phyloP scores from a whole-genome alignment of 176 grass and related monocot species.

The Melocanna baccifera region DNA sequence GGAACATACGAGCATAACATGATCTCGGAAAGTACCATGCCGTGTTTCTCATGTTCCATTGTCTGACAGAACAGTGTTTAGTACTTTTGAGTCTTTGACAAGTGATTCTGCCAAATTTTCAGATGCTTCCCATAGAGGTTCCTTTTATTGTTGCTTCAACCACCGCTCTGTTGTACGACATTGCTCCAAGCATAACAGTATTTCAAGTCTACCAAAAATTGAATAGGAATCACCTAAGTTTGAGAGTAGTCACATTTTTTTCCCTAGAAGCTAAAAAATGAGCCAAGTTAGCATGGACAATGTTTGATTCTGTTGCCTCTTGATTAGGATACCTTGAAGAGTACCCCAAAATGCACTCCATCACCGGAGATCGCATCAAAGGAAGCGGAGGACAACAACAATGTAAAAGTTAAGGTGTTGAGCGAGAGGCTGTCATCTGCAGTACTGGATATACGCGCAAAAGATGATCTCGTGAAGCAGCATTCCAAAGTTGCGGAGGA shows the following conservation, averaged over 20 bases:
- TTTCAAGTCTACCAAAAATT: neutral
- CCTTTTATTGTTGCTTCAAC: neutral
- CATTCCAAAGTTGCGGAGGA: slow-evolving; percentile 89
- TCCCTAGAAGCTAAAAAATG: slow-evolving; percentile 10
- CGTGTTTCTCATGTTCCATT: neutral
- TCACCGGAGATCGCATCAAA: slow-evolving; percentile 54
- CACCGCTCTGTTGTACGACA: neutral
- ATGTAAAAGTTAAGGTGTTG: slow-evolving; percentile 59
- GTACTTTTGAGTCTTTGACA: neutral
- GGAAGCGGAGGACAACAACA: slow-evolving; percentile 37
- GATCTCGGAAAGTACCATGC: slow-evolving; percentile 3
- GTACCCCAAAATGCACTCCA: slow-evolving; percentile 47
- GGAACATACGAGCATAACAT: neutral
- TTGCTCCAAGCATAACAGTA: neutral
- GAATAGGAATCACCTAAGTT: neutral
- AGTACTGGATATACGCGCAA: slow-evolving; percentile 66
- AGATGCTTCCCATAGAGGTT: neutral
- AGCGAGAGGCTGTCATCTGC: slow-evolving; percentile 73
- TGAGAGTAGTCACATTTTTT: neutral
- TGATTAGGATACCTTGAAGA: slow-evolving; percentile 68
- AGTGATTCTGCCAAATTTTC: slow-evolving; percentile 7
- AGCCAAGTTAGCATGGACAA: neutral
- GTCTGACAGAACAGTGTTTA: neutral
- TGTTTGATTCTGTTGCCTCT: slow-evolving; percentile 25
- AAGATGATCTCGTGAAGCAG: slow-evolving; percentile 92